These are phyloP conservation scores for Ogataea parapolymorpha DNA, from an alignment of 805 yeast genomes.

Conservation along the genomic window DNA sequence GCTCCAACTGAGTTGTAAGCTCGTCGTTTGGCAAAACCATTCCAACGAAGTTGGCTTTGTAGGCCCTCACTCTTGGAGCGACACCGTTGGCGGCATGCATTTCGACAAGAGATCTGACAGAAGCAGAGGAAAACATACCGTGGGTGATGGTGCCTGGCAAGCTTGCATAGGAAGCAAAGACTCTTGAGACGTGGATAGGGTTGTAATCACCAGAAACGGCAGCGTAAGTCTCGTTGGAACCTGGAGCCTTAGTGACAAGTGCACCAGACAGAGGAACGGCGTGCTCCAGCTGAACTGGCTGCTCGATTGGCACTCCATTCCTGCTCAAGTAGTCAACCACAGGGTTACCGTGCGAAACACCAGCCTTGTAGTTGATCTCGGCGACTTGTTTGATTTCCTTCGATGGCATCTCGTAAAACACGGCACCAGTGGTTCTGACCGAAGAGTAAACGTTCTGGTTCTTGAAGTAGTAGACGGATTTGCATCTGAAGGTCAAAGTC, in stretches of 20 bases:
- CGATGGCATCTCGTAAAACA: constrained; percentile 84
- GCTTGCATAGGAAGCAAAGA: constrained; percentile 88
- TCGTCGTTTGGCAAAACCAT: constrained; percentile 97
- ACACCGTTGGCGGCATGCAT: constrained; percentile 98
- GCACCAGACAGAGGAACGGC: constrained; percentile 77
- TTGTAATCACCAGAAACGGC: constrained; percentile 97
- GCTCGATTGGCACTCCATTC: constrained; percentile 91
- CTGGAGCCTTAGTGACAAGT: constrained; percentile 78
- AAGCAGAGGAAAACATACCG: constrained; percentile 98
- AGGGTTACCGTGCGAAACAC: constrained; percentile 94
- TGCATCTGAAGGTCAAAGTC: constrained; percentile 83
- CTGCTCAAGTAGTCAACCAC: constrained; percentile 90
- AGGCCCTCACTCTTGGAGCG: constrained; percentile 93
- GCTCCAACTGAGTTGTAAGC: constrained; percentile 83
- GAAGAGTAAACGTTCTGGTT: constrained; percentile 70
- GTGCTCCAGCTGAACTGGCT: constrained; percentile 86
- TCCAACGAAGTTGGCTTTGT: constrained; percentile 85
- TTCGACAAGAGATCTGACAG: constrained; percentile 92
- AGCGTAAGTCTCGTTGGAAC: constrained; percentile 94
- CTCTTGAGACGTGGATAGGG: constrained; percentile 96
- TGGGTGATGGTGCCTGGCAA: constrained; percentile 98
- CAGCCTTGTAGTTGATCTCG: constrained; percentile 81
- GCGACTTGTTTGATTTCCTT: constrained; percentile 86
- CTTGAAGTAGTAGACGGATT: constrained; percentile 80
- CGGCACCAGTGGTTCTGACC: constrained; percentile 81